phyloP scores from a whole-genome alignment of 2,329 filamentous ascomycete species.

The Daldinia eschscholtzii region DNA sequence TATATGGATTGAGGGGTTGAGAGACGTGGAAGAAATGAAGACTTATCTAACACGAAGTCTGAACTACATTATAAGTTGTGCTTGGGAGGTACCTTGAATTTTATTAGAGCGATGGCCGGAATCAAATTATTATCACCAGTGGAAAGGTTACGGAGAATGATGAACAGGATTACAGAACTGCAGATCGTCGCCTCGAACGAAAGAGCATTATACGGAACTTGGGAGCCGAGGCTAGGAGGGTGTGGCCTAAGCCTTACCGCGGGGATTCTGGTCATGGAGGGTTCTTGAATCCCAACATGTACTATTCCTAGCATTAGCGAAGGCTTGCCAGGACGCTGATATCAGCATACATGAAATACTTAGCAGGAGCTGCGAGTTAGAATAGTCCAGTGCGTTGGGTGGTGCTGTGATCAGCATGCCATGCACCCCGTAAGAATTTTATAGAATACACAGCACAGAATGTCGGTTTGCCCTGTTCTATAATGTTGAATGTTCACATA shows the following conservation, averaged over 20 bases:
- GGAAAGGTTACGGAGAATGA: constrained; percentile 26
- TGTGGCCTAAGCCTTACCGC: constrained; percentile 17
- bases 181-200: constrained; percentile 19
- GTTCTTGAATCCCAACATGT: constrained; percentile 7
- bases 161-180: constrained; percentile 39
- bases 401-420: neutral
- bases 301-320: constrained; percentile 4
- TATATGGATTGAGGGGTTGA: constrained; percentile 23
- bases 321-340: constrained; percentile 1
- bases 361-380: neutral
- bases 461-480: neutral
- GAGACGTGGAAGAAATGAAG: constrained; percentile 1
- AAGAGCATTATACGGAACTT: constrained; percentile 26
- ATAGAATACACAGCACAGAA: neutral
- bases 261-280: constrained; percentile 9
- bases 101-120: constrained; percentile 21
- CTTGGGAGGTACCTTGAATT: constrained; percentile 15
- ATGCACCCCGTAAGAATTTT: neutral
- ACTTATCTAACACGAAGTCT: constrained; percentile 12
- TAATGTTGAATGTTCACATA: neutral
- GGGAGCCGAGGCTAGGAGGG: constrained; percentile 1
- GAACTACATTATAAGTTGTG: constrained; percentile 12
- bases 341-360: constrained; percentile 12
- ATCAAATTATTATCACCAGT: constrained; percentile 23
- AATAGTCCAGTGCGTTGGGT: neutral